phyloP scores from a whole-genome alignment of 139 green algal genomes.

The Spirogloea muscicola region DNA sequence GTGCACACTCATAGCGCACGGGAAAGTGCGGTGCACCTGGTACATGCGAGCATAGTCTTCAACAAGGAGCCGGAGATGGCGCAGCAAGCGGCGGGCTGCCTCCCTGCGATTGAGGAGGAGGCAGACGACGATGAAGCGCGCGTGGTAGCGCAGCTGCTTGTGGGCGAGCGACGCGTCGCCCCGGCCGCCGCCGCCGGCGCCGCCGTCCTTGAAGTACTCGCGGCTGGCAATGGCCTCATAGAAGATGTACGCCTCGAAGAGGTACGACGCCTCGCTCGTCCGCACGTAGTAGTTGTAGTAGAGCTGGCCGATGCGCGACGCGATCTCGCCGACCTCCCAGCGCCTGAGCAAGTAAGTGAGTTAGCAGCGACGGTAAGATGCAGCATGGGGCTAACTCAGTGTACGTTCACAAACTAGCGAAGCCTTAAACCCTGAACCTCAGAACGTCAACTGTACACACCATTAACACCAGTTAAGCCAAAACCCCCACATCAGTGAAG shows the following conservation, averaged over 20 bases:
- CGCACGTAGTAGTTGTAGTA: slow-evolving; percentile 64
- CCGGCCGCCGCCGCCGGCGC: slow-evolving; percentile 5
- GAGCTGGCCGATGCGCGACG: slow-evolving; percentile 68
- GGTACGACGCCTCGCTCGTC: slow-evolving; percentile 52
- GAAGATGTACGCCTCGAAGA: slow-evolving; percentile 66
- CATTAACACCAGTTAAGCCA: background rate
- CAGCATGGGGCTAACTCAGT: background rate
- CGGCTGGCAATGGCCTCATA: slow-evolving; percentile 64
- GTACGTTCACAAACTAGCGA: background rate
- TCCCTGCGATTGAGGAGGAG: slow-evolving; percentile 58
- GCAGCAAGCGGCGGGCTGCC: slow-evolving; percentile 58
- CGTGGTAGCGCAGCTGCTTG: slow-evolving; percentile 68
- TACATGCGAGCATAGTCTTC: slow-evolving; percentile 35
- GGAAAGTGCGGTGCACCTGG: slow-evolving; percentile 20
- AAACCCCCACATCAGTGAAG: background rate
- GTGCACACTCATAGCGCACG: too few relatives aligned
- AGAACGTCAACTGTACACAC: background rate
- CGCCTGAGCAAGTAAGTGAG: slow-evolving; percentile 7
- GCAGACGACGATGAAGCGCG: slow-evolving; percentile 70
- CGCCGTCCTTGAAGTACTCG: slow-evolving; percentile 50
- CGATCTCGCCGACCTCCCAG: slow-evolving; percentile 55
- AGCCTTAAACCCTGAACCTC: background rate
- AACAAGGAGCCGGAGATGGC: slow-evolving; percentile 62
- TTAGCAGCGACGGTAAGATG: background rate
- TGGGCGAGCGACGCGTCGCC: slow-evolving; percentile 21